A percentile compares a stretch with the other conserved stretches of the same genome.
Evolutionary conservation across 805 yeast species (phyloP).

Genomic region (Saccharomycopsis sp.): DNA sequence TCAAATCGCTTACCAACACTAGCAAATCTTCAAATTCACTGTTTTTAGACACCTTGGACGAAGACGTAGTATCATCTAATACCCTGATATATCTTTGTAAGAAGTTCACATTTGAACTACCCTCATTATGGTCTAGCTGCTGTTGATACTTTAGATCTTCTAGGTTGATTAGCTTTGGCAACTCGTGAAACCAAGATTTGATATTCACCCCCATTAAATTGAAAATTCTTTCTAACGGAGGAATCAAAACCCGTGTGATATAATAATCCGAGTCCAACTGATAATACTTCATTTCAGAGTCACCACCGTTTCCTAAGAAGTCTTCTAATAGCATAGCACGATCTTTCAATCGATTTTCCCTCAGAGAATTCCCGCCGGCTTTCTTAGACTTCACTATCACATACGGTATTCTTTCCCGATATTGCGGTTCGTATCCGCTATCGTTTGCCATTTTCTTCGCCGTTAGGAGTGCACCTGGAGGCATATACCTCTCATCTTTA

Average conservation of each 20-base stretch:
- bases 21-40: slow-evolving; percentile 17
- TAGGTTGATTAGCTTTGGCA: slow-evolving; percentile 39
- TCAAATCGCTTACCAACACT: slow-evolving; percentile 17
- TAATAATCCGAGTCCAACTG: slow-evolving; percentile 79
- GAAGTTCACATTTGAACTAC: slow-evolving; percentile 2
- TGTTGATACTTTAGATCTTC: slow-evolving; percentile 15
- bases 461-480: slow-evolving; percentile 91
- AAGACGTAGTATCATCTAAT: slow-evolving; percentile 22
- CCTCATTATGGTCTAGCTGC: slow-evolving; percentile 10
- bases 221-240: slow-evolving; percentile 84
- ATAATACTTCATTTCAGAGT: slow-evolving; percentile 21
- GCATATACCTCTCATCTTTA: slow-evolving; percentile 62
- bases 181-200: slow-evolving; percentile 63
- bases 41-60: slow-evolving; percentile 7
- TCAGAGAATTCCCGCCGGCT: slow-evolving; percentile 32
- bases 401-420: slow-evolving; percentile 82
- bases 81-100: slow-evolving; percentile 17
- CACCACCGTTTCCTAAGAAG: not conserved
- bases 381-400: slow-evolving; percentile 54
- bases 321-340: slow-evolving; percentile 77
- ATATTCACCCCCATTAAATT: slow-evolving; percentile 79
- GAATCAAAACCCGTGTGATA: slow-evolving; percentile 74
- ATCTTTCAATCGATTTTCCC: slow-evolving; percentile 56
- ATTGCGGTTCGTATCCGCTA: slow-evolving; percentile 75
- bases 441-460: slow-evolving; percentile 56